Evolutionary conservation across 345 rosid species (phyloP), one percentile per base, ranked within the genome.

Genomic region (Salix exigua): DNA sequence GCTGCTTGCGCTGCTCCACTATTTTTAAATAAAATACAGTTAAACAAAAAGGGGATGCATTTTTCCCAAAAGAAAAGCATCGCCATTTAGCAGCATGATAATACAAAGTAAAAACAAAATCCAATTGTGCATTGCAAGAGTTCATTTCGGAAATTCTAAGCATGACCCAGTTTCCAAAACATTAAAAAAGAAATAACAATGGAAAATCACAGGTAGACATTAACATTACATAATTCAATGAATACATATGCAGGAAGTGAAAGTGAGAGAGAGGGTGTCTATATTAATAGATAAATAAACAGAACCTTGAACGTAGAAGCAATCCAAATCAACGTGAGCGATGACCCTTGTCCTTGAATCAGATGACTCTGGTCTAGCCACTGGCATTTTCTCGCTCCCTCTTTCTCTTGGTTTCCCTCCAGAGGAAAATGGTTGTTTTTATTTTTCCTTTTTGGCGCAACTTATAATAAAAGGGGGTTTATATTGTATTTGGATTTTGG

Each of bases 231-330:
- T 46, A 46, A 46, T 12, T 46, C 51, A 46, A 46, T 16, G 18
- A 14, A 46, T 16, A 46, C 51, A 14, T 0, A 14, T 16, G 51
- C 51, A 46, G 51, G 14, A 13, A 46, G 51, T 46, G 51, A 35
- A 26, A 37, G 68, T 42, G 53, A 30, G 25, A 13, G 11, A 19
- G 44, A 58, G 40, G 17, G 40, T 1, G 9, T 11, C 26, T 9
- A 18, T 12, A 33, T 16, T 35, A 30, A 30, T 1, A 44, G 12
- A 25, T 23, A 18, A 30, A n/a, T 7, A 9, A 44, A 35, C 4
- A 14, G 14, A 4, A 94, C 98, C 98, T 91, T 95, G 99, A 77
- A 95, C 99, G 78, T 95, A 95, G 93, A 95, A 93, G 88, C 99
- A 95, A 79, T 95, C 99, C 97, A 95, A 88, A 86, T 95, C 98